phyloP scores from a whole-genome alignment of 2,329 filamentous ascomycete species.

The Xylariaceae sp. region DNA sequence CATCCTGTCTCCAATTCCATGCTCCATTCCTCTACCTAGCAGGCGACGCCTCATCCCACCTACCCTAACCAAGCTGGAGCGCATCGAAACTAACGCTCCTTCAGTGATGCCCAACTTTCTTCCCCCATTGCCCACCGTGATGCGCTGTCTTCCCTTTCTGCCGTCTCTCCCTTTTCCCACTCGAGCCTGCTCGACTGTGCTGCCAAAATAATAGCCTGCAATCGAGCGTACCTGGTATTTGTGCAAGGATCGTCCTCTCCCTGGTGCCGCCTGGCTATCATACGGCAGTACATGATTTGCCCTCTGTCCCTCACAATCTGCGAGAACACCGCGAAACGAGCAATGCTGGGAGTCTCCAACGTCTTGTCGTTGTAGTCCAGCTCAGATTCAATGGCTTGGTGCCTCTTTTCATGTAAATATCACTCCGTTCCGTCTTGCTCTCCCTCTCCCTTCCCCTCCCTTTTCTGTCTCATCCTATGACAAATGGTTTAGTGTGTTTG shows the following conservation, averaged over 20 bases:
- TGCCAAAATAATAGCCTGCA: background rate
- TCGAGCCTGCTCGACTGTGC: background rate
- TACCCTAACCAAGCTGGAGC: too few relatives aligned
- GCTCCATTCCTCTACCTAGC: too few relatives aligned
- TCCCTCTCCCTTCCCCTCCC: background rate
- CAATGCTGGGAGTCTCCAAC: background rate
- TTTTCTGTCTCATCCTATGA: background rate
- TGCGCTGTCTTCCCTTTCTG: too few relatives aligned
- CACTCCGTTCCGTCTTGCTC: background rate
- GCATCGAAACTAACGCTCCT: too few relatives aligned
- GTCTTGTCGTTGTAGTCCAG: background rate
- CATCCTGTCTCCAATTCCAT: too few relatives aligned
- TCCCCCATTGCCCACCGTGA: too few relatives aligned
- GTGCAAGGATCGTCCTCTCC: background rate
- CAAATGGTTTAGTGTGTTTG: background rate
- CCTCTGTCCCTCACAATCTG: conserved; percentile 2
- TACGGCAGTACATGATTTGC: too few relatives aligned
- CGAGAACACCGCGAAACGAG: background rate
- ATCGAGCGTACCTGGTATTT: background rate
- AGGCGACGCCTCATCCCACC: too few relatives aligned
- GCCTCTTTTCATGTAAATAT: background rate
- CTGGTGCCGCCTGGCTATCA: background rate
- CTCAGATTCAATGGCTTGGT: background rate
- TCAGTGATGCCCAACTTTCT: too few relatives aligned
- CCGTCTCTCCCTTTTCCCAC: background rate